Conservation (phyloP, 192 early-diverging fungal species). For the Mortierella alpina region DNA sequence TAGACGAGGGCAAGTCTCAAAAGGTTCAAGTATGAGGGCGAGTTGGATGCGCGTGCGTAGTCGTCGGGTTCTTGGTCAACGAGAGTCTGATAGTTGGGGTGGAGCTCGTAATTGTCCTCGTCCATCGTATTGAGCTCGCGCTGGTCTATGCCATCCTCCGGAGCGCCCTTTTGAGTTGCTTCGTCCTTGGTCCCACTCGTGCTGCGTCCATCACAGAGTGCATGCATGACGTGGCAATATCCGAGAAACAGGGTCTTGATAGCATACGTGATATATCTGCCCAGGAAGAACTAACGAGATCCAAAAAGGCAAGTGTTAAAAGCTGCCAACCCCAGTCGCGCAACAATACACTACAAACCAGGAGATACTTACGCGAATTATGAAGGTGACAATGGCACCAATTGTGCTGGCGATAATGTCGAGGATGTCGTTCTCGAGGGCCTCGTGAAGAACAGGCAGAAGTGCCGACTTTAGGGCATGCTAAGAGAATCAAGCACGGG, state of each 20-base stretch:
- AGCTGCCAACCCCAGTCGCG: neutral
- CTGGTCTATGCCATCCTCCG: neutral
- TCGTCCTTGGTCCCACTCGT: neutral
- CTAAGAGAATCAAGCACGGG: constrained; percentile 1
- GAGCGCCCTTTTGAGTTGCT: neutral
- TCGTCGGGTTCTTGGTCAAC: constrained; percentile 38
- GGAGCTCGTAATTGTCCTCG: constrained; percentile 40
- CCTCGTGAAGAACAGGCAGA: constrained; percentile 9
- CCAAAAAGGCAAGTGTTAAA: neutral
- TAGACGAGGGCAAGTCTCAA: constrained; percentile 24
- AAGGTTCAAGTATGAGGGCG: constrained; percentile 43
- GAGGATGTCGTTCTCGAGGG: constrained; percentile 38
- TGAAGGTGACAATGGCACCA: constrained; percentile 12
- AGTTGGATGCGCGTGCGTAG: constrained; percentile 19
- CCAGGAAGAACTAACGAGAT: constrained; percentile 35
- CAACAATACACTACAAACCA: neutral
- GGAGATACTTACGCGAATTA: constrained; percentile 19
- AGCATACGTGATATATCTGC: constrained; percentile 20
- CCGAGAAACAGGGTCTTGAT: constrained; percentile 22
- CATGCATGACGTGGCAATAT: constrained; percentile 34
- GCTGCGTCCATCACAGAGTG: constrained; percentile 20
- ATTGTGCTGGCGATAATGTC: constrained; percentile 24
- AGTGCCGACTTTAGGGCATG: constrained; percentile 35
- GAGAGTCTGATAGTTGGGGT: constrained; percentile 33
- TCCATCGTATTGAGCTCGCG: constrained; percentile 4